These are phyloP conservation scores for Strobilomyces dryophilus DNA, from an alignment of 768 basidiomycete species.

Conservation along the genomic window DNA sequence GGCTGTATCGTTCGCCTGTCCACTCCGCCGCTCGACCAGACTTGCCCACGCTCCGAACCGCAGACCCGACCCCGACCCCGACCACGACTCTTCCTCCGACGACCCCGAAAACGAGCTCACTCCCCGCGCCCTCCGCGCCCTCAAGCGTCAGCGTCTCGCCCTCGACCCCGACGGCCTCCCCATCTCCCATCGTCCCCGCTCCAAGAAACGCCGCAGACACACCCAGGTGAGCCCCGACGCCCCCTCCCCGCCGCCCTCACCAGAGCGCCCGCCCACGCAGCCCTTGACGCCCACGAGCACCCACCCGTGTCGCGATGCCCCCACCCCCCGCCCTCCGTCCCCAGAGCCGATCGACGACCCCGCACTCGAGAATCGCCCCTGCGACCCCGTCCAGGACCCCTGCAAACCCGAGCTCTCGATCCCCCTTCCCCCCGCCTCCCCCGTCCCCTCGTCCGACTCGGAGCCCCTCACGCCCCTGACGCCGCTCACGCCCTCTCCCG, in stretches of 20 bases:
- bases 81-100: constrained; percentile 16
- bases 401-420: not conserved
- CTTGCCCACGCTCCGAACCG: constrained; percentile 21
- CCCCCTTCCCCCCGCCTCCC: not conserved
- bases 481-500: constrained; percentile 21
- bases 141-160: constrained; percentile 31
- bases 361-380: not conserved
- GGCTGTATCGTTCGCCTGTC: constrained; percentile 27
- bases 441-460: not conserved
- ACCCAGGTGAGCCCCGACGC: not conserved
- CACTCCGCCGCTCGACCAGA: constrained; percentile 27
- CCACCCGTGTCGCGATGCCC: constrained; percentile 3
- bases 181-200: constrained; percentile 9
- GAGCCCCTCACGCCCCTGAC: constrained; percentile 20
- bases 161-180: constrained; percentile 28
- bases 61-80: constrained; percentile 14
- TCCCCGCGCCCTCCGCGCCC: constrained; percentile 31
- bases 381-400: not conserved
- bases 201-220: constrained; percentile 24
- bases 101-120: constrained; percentile 31
- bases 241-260: not conserved
- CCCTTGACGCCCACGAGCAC: constrained; percentile 3
- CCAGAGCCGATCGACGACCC: constrained; percentile 3
- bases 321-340: not conserved
- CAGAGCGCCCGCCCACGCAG: constrained; percentile 12